Base-by-base conservation (phyloP, 345 rosid genomes). In the Linum tenue region DNA sequence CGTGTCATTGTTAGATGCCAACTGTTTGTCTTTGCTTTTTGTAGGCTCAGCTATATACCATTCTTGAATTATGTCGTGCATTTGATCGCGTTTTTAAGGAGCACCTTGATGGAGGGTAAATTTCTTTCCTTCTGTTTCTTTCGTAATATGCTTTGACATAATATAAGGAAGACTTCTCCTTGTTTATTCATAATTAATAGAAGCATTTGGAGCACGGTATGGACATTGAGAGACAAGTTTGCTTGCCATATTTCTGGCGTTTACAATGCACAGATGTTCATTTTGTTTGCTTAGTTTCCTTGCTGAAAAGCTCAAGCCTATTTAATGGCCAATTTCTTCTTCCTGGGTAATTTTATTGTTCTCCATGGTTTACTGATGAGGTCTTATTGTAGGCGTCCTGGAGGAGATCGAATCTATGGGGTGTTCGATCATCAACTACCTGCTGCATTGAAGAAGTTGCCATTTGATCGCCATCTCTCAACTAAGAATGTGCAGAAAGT, bases 41-140 rank as follows among this genome's bases (percentile, higher is more conserved):
- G 39, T 83, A 94, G 99, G 99, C 97, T 69, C 99, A 85, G 73
- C 80, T 94, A 61, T 94, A 94, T 75, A 94, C 94, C 31, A 94
- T 94, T 72, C 82, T 94, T 76, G 97, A 89, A 81, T 78, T 94
- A 40, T 94, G 99, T 41, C 96, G 92, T 69, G 99, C 96, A 43
- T 94, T 94, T 84, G 99, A 94, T 64, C 95, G 97, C 65, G 87
- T 94, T 43, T 94, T 91, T 77, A 91, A 87, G 83, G 97, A 94
- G 73, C 99, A 94, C 71, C 83, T 94, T 80, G 99, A 94, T 80
- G 99, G 97, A 83, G 99, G 99, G 99, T 94, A 84, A 79, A 62
- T 72, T 36, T 62, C 55, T 15, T 40, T 38, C 35, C 39, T 48
- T 66, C 59, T 43, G 39, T 67, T 67, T 53, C 74, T 66, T 59